A percentile compares a stretch with the other conserved stretches of the same genome.
Evolutionary conservation across 192 early-diverging fungal genomes (phyloP).

Genomic region (Rhizoclosmatium sp.): DNA sequence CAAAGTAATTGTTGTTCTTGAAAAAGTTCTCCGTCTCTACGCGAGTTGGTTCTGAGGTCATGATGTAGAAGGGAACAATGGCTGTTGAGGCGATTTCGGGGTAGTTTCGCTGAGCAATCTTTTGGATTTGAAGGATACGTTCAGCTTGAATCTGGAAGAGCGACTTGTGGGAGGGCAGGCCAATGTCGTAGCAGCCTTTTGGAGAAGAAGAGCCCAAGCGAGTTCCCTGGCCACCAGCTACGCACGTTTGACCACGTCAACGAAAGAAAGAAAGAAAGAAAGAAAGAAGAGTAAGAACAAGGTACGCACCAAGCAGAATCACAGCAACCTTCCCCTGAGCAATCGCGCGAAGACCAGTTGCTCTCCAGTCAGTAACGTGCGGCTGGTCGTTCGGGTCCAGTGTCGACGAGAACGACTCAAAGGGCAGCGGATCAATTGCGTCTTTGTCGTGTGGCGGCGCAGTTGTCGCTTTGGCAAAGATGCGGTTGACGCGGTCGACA

Average conservation of each 20-base stretch:
- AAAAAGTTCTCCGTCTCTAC: slow-evolving; percentile 82
- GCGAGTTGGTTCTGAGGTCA: slow-evolving; percentile 96
- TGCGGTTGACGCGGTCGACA: slow-evolving; percentile 80
- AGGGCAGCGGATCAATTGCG: slow-evolving; percentile 78
- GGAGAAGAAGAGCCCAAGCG: slow-evolving; percentile 73
- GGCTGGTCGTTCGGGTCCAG: slow-evolving; percentile 37
- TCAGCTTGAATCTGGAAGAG: slow-evolving; percentile 96
- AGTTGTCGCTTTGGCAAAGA: slow-evolving; percentile 78
- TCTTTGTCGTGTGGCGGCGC: slow-evolving; percentile 52
- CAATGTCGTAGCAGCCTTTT: slow-evolving; percentile 96
- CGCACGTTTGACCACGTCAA: not conserved
- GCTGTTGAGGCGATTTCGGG: slow-evolving; percentile 38
- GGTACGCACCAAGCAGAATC: slow-evolving; percentile 80
- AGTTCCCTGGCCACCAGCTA: slow-evolving; percentile 43
- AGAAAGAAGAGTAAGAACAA: not conserved
- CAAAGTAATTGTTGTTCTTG: slow-evolving; percentile 85
- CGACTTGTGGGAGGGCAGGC: slow-evolving; percentile 84
- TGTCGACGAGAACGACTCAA: slow-evolving; percentile 55
- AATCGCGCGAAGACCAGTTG: slow-evolving; percentile 80
- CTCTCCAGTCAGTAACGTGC: slow-evolving; percentile 66
- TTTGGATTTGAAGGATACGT: slow-evolving; percentile 87
- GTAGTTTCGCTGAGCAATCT: slow-evolving; percentile 59
- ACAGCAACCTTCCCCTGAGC: slow-evolving; percentile 90
- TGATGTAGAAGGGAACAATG: slow-evolving; percentile 97
- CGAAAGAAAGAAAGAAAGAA: not conserved